Evolutionary conservation across 768 basidiomycete genomes (phyloP), one percentile per base, ranked within the genome.

Genomic region (Vishniacozyma victoriae): DNA sequence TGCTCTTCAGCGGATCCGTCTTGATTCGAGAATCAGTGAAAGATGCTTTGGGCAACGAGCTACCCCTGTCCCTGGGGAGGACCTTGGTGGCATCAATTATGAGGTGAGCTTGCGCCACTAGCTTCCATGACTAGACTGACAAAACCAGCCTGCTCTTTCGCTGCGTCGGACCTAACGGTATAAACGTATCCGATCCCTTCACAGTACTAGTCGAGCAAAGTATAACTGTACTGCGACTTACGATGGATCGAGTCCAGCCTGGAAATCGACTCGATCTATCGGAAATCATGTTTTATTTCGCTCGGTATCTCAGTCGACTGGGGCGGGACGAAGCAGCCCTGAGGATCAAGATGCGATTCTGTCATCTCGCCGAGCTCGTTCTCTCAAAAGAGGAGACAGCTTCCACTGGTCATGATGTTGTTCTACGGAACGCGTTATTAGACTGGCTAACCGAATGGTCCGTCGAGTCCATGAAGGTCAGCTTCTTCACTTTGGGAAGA

Each of bases 391-490:
- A 77, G 3, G 83, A 84, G 46, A 75, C 77, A 5, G 67, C 87
- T 18, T 77, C 43, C 19, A 78, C 19, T 67, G 85, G 55, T 14
- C 86, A 83, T 67, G 85, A 86, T 58, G 80, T 76, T 52, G 70
- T 73, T 45, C 76, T 80, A 13, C 80, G 87, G 12, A 84, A 87
- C 65, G 76, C 77, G 29, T 79, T 89, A 31, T 75, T 89, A 20
- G 86, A 91, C 50, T 77, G 79, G 25, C 74, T 92, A n/a, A 75
- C 84, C 64, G 82, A 84, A 36, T 93, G 89, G 89, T 80, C 86
- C 35, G 76, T 78, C 52, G 77, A 80, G 43, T 74, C 78, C 6
- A 48, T 74, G 14, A 56, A 63, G 49, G 86, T 85, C 44, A 46
- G 81, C 71, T 22, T 43, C 37, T 41, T 31, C 20, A 37, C 46